A percentile compares a stretch with the other conserved stretches of the same genome.
Evolutionary conservation across 2,329 filamentous ascomycete species (phyloP).

Genomic region (Colletotrichum sp.): DNA sequence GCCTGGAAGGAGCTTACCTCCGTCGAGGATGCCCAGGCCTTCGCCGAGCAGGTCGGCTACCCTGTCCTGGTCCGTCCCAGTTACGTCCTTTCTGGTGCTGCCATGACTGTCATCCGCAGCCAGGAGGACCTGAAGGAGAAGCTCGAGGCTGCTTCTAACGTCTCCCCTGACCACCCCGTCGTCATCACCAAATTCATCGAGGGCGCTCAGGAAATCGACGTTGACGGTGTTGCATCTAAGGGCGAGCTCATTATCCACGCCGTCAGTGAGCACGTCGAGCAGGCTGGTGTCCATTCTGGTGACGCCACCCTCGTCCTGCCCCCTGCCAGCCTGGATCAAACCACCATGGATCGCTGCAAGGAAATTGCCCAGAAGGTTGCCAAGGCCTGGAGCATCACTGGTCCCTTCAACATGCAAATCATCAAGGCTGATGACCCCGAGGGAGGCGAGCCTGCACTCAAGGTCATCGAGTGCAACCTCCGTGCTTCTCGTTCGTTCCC

Average conservation of each 20-base stretch:
- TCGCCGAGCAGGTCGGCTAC: slow-evolving; percentile 85
- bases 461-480: slow-evolving; percentile 98
- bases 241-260: slow-evolving; percentile 91
- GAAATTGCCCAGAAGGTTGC: slow-evolving; percentile 96
- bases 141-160: slow-evolving; percentile 85
- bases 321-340: slow-evolving; percentile 77
- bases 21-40: slow-evolving; percentile 83
- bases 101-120: slow-evolving; percentile 95
- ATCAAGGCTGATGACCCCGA: slow-evolving; percentile 87
- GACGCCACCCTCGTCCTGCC: slow-evolving; percentile 95
- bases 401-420: slow-evolving; percentile 99
- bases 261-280: slow-evolving; percentile 94
- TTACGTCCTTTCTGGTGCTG: slow-evolving; percentile 96
- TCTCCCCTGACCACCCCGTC: slow-evolving; percentile 95
- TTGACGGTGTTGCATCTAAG: slow-evolving; percentile 87
- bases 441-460: slow-evolving; percentile 77
- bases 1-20: slow-evolving; percentile 98
- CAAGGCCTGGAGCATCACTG: slow-evolving; percentile 95
- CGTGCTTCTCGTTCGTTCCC: slow-evolving; percentile 97
- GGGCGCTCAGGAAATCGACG: slow-evolving; percentile 94
- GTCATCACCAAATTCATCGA: slow-evolving; percentile 99
- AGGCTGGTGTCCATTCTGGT: slow-evolving; percentile 97
- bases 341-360: slow-evolving; percentile 86
- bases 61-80: slow-evolving; percentile 93
- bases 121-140: slow-evolving; percentile 93